Evolutionary conservation across 345 rosid genomes (phyloP).

Genomic region (Physaria fendleri): DNA sequence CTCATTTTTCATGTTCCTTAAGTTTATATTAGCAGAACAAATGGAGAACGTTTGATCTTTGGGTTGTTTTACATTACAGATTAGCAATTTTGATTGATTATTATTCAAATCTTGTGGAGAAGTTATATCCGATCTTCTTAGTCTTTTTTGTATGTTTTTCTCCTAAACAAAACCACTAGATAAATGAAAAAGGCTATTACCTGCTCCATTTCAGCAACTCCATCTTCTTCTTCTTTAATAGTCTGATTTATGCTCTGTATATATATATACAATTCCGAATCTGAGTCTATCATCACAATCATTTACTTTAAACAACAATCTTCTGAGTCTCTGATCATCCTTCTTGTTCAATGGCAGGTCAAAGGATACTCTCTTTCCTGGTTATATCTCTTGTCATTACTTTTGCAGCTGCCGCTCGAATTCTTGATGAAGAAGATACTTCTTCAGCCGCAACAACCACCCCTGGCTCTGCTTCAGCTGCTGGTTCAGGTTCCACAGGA

Average conservation of each 20-base stretch:
- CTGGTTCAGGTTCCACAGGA: slow-evolving; percentile 7
- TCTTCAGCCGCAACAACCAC: slow-evolving; percentile 21
- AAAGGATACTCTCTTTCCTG: slow-evolving; percentile 14
- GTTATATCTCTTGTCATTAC: slow-evolving; percentile 32
- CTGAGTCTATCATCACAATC: slow-evolving; percentile 21
- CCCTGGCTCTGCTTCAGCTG: slow-evolving; percentile 8
- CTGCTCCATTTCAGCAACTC: slow-evolving; percentile 48
- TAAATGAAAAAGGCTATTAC: slow-evolving; percentile 12
- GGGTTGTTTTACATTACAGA: background rate
- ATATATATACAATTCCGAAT: slow-evolving; percentile 16
- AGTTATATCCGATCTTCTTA: no score
- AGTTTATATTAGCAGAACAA: background rate
- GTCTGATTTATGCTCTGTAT: background rate
- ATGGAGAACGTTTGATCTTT: slow-evolving; percentile 1
- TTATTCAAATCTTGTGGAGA: slow-evolving; percentile 21
- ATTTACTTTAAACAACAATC: slow-evolving; percentile 15
- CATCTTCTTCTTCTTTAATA: slow-evolving; percentile 19
- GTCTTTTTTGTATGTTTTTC: slow-evolving; percentile 14
- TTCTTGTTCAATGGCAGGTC: slow-evolving; percentile 33
- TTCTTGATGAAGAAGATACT: slow-evolving; percentile 37
- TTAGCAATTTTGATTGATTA: background rate
- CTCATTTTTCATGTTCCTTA: background rate
- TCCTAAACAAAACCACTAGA: slow-evolving; percentile 30
- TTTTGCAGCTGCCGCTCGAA: slow-evolving; percentile 28
- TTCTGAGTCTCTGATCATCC: slow-evolving; percentile 8